Conservation (phyloP, 2,329 filamentous ascomycete genomes). For the Cordyceps pruinosa region DNA sequence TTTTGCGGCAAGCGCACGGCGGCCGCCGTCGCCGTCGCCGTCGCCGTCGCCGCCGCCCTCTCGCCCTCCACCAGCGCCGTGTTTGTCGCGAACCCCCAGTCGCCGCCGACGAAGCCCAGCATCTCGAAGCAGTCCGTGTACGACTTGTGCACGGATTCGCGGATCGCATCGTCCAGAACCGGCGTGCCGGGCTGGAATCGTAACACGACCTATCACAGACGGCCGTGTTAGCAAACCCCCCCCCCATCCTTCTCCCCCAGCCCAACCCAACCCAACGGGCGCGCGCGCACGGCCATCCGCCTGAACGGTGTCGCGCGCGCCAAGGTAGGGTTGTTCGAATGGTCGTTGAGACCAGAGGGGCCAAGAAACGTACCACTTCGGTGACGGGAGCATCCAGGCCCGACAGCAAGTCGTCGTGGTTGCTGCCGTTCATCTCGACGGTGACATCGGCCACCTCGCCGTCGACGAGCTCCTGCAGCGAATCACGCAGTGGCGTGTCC, state of each 20-base stretch:
- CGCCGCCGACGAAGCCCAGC: constrained; percentile 9
- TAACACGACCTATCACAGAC: background rate
- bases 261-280: background rate
- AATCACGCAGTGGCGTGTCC: background rate
- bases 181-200: background rate
- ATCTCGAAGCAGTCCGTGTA: constrained; percentile 5
- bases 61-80: background rate
- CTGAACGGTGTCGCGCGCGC: background rate
- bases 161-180: background rate
- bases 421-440: constrained; percentile 1
- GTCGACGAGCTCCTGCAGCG: background rate
- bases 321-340: too few species aligned
- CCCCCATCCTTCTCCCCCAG: too few species aligned
- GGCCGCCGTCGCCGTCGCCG: background rate
- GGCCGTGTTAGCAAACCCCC: background rate
- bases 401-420: background rate
- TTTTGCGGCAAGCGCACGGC: background rate
- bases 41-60: background rate
- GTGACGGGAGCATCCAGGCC: constrained; percentile 2
- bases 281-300: background rate
- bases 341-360: too few species aligned
- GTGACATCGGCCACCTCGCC: background rate
- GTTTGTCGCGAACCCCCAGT: constrained; percentile 4
- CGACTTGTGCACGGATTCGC: background rate
- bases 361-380: background rate